Percentiles rank a stretch among this genome's conserved stretches.
These are phyloP conservation scores for Backusella mclennaniae DNA, from an alignment of 192 early-diverging fungal genomes.

Conservation along the genomic window DNA sequence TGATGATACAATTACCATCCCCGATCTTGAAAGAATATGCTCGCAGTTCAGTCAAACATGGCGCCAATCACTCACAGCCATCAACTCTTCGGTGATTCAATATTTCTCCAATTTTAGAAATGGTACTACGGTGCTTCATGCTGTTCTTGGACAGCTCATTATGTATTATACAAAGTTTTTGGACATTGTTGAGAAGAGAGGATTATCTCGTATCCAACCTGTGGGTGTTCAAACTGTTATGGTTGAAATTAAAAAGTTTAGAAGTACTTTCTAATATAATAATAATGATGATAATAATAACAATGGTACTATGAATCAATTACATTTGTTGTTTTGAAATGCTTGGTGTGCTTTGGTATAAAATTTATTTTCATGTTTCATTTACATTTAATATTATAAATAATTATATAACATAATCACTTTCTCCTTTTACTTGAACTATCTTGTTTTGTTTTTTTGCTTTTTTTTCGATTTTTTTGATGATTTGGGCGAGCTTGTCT, in stretches of 20 bases:
- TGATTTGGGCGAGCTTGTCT: too few relatives aligned
- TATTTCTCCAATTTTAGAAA: constrained; percentile 96
- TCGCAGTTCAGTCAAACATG: constrained; percentile 78
- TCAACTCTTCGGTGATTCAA: constrained; percentile 87
- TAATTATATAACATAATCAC: too few relatives aligned
- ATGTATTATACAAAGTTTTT: constrained; percentile 93
- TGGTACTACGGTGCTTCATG: constrained; percentile 89
- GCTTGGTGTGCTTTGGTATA: too few relatives aligned
- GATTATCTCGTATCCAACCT: constrained; percentile 50
- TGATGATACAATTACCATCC: constrained; percentile 42
- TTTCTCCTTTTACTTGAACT: too few relatives aligned
- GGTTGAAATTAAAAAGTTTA: constrained; percentile 96
- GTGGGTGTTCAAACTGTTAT: constrained; percentile 91
- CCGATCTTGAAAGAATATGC: constrained; percentile 65
- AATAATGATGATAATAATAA: too few relatives aligned
- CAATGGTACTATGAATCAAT: too few relatives aligned
- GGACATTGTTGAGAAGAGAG: constrained; percentile 71
- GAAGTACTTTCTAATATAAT: constrained; percentile 53
- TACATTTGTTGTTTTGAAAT: too few relatives aligned
- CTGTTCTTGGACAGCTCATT: constrained; percentile 82
- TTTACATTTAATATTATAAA: too few relatives aligned
- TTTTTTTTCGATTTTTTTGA: too few relatives aligned
- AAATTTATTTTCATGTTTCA: too few relatives aligned
- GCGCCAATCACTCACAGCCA: constrained; percentile 67
- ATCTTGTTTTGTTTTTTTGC: too few relatives aligned